Percentiles rank a stretch among this genome's conserved stretches.
Conservation (phyloP, 2,329 filamentous ascomycete genomes). For the Cercospora berteroae region DNA sequence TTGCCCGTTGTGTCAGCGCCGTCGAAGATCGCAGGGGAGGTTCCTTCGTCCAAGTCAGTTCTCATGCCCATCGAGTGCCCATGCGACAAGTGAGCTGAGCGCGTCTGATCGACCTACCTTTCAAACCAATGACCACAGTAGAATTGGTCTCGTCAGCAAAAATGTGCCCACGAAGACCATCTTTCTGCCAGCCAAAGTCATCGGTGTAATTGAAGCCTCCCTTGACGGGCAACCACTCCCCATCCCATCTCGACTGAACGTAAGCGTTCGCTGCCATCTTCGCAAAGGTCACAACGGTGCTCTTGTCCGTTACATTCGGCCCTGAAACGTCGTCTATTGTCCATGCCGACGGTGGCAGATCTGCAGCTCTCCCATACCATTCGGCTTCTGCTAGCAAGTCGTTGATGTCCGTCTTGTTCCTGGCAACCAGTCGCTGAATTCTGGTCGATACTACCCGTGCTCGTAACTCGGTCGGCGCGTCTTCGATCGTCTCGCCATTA, state of each 20-base stretch:
- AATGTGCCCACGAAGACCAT: constrained; percentile 87
- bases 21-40: constrained; percentile 77
- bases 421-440: constrained; percentile 80
- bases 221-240: constrained; percentile 81
- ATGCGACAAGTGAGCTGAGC: background rate
- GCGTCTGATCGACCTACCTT: constrained; percentile 54
- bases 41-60: constrained; percentile 12
- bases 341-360: constrained; percentile 75
- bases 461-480: constrained; percentile 46
- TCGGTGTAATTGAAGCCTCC: constrained; percentile 78
- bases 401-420: constrained; percentile 73
- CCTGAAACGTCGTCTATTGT: constrained; percentile 72
- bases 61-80: background rate
- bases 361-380: constrained; percentile 63
- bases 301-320: constrained; percentile 81
- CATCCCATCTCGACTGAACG: constrained; percentile 65
- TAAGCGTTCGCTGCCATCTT: constrained; percentile 90
- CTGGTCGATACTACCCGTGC: constrained; percentile 47
- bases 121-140: constrained; percentile 87
- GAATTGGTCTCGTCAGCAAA: constrained; percentile 83
- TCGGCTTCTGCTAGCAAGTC: constrained; percentile 72
- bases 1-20: constrained; percentile 96
- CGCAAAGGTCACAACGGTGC: constrained; percentile 79
- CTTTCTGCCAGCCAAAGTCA: constrained; percentile 88
- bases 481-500: constrained; percentile 37